These are phyloP conservation scores for Rhytidiadelphus loreus DNA, from an alignment of 225 moss, liverwort and hornwort genomes.

Conservation along the genomic window DNA sequence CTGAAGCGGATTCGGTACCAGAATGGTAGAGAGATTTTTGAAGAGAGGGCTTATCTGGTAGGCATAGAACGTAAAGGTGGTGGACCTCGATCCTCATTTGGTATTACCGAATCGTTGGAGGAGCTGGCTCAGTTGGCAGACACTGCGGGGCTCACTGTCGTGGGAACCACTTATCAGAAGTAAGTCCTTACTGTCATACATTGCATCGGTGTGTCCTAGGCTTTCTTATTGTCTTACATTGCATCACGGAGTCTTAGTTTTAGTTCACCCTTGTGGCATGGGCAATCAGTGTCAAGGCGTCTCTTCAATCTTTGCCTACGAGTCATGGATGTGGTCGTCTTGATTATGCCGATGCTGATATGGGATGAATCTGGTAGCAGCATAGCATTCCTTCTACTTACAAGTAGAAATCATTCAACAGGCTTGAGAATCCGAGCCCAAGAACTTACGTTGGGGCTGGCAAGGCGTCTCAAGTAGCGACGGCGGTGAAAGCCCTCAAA, in stretches of 20 bases:
- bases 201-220: neutral
- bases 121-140: slow-evolving; percentile 93
- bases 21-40: slow-evolving; percentile 62
- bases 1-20: slow-evolving; percentile 52
- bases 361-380: neutral
- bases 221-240: neutral
- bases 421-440: slow-evolving; percentile 85
- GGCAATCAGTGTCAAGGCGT: neutral
- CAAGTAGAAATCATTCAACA: slow-evolving; percentile 36
- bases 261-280: neutral
- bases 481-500: slow-evolving; percentile 81
- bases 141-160: slow-evolving; percentile 85
- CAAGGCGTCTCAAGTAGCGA: slow-evolving; percentile 83
- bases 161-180: slow-evolving; percentile 97
- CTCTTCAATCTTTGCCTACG: neutral
- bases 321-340: neutral
- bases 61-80: slow-evolving; percentile 87
- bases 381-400: neutral
- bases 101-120: slow-evolving; percentile 72
- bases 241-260: neutral
- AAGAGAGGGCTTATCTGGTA: slow-evolving; percentile 84
- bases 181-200: neutral
- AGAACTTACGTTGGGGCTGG: slow-evolving; percentile 93
- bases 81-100: slow-evolving; percentile 59
- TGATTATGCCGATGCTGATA: neutral